These are phyloP conservation scores for Lactifluus echinatus DNA, from an alignment of 768 basidiomycete species.

Conservation along the genomic window DNA sequence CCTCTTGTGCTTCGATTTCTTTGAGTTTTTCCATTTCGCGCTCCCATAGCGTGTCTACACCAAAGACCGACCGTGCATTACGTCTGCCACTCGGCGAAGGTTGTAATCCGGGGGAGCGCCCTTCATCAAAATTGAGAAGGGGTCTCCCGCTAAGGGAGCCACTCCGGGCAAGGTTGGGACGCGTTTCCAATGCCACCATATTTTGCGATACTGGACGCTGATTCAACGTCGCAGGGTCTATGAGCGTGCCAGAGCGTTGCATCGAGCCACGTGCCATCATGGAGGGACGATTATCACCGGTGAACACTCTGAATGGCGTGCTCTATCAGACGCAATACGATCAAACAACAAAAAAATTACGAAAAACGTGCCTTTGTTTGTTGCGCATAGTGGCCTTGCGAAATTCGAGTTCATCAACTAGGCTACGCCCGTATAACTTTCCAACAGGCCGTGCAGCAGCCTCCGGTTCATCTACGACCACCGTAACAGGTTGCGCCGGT, in stretches of 20 bases:
- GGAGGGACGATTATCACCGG: slow-evolving; percentile 79
- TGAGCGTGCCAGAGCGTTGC: slow-evolving; percentile 55
- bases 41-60: slow-evolving; percentile 90
- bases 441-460: slow-evolving; percentile 50
- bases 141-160: slow-evolving; percentile 51
- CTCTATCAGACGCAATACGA: not conserved
- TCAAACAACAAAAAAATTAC: not conserved
- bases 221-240: slow-evolving; percentile 58
- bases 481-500: slow-evolving; percentile 24
- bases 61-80: slow-evolving; percentile 75
- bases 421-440: slow-evolving; percentile 76
- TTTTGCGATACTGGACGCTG: slow-evolving; percentile 37
- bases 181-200: slow-evolving; percentile 35
- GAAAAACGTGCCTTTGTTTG: slow-evolving; percentile 61
- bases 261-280: slow-evolving; percentile 77
- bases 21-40: slow-evolving; percentile 75
- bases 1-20: slow-evolving; percentile 66
- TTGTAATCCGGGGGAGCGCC: slow-evolving; percentile 29
- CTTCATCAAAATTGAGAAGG: slow-evolving; percentile 57
- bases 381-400: slow-evolving; percentile 76
- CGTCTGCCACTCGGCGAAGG: slow-evolving; percentile 22
- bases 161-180: slow-evolving; percentile 36
- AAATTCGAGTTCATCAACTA: slow-evolving; percentile 83
- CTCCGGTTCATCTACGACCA: slow-evolving; percentile 24
- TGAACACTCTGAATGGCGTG: slow-evolving; percentile 58